Evolutionary conservation across 352 stramenopile genomes (phyloP).

Genomic region (Phytophthora colocasiae): DNA sequence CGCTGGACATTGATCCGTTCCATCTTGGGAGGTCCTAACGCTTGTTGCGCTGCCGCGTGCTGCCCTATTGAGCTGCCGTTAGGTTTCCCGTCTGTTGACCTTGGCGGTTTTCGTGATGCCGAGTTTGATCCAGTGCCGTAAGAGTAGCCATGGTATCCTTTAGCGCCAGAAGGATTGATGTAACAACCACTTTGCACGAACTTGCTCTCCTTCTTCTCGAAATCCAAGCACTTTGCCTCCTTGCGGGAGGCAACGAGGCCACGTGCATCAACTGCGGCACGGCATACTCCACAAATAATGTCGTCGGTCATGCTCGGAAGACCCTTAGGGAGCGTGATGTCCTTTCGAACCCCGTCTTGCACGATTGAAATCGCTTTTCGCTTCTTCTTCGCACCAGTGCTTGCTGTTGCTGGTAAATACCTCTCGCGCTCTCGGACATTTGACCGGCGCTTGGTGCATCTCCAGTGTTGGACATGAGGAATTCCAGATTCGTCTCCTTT

Average conservation of each 20-base stretch:
- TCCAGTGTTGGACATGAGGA: slow-evolving; percentile 78
- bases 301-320: slow-evolving; percentile 58
- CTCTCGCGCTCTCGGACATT: slow-evolving; percentile 36
- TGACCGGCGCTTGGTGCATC: slow-evolving; percentile 71
- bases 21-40: slow-evolving; percentile 71
- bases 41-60: slow-evolving; percentile 26
- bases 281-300: slow-evolving; percentile 68
- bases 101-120: slow-evolving; percentile 27
- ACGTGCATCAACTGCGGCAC: slow-evolving; percentile 53
- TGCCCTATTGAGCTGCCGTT: slow-evolving; percentile 27
- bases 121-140: slow-evolving; percentile 23
- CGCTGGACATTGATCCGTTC: slow-evolving; percentile 82
- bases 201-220: slow-evolving; percentile 64
- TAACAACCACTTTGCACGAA: slow-evolving; percentile 74
- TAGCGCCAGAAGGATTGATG: slow-evolving; percentile 50
- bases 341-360: slow-evolving; percentile 60
- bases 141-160: slow-evolving; percentile 20
- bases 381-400: slow-evolving; percentile 60
- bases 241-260: slow-evolving; percentile 63
- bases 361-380: slow-evolving; percentile 58
- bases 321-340: slow-evolving; percentile 61
- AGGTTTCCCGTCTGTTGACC: slow-evolving; percentile 25
- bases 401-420: slow-evolving; percentile 19
- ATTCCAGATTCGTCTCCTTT: slow-evolving; percentile 32
- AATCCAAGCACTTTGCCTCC: slow-evolving; percentile 56